Evolutionary conservation across 352 stramenopile species (phyloP), one percentile per base, ranked within the genome.

Genomic region (Globisporangium polare): DNA sequence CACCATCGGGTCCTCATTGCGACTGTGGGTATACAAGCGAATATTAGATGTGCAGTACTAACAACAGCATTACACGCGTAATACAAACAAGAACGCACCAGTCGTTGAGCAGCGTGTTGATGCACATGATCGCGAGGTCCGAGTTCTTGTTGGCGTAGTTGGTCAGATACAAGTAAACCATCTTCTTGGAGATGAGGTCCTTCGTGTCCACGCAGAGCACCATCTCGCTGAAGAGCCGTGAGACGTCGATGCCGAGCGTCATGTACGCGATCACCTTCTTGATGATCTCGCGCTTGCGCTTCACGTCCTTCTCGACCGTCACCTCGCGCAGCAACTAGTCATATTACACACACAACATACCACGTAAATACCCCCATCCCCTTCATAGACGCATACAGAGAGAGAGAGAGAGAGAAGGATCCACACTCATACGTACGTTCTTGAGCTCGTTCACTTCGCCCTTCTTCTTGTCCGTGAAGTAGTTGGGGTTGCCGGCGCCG

Each of bases 231-330:
- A 99, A 99, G 49, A 99, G 90, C 37, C 94, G 86, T 24, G 96
- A 99, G 18, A 99, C 97, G 75, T 99, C 98, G 60, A 99, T 99
- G 39, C 98, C 97, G 10, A 99, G 75, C 54, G 98, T 99, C 96
- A 99, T 99, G 83, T 99, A 99, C 33, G 97, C 97, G 75, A 99
- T 99, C 13, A 99, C 94, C 74, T 99, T 99, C 73, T 99, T 99
- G 72, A 99, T 99, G 65, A 99, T 98, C 68, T 99, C 97, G 47
- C 97, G 89, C 73, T 99, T 99, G 68, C 96, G 92, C 74, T 98
- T 97, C 47, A 96, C 83, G 81, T 99, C 94, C 60, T 95, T 89
- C 73, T 99, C 96, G n/a, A 98, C 93, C 18, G 83, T 94, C 64
- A 99, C 96, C 66, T 97, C 98, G 26, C 96, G 91, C 52, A 99